phyloP scores from a whole-genome alignment of 371 early-diverging fungal genomes.

The Chytridium lagenaria region DNA sequence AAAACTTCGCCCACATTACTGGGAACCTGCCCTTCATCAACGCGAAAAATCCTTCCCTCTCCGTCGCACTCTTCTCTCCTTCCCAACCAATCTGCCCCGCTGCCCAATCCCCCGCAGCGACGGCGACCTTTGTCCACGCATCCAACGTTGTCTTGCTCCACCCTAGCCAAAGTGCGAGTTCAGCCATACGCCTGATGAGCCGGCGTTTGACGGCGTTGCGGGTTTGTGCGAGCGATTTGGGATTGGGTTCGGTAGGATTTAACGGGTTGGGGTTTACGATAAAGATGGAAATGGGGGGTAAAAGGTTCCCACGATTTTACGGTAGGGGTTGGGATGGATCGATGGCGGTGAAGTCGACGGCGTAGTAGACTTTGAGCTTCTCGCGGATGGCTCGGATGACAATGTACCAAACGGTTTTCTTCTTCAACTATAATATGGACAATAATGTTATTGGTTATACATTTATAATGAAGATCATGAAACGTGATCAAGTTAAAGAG shows the following conservation, averaged over 20 bases:
- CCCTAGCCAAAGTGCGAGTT: constrained; percentile 7
- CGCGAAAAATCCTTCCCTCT: background rate
- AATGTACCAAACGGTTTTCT: constrained; percentile 27
- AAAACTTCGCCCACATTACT: constrained; percentile 9
- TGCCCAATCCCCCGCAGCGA: background rate
- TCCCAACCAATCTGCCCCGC: background rate
- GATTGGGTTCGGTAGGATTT: background rate
- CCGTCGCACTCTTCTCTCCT: background rate
- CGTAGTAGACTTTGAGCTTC: constrained; percentile 21
- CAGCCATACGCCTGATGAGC: background rate
- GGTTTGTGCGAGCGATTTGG: constrained; percentile 1
- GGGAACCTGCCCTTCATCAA: constrained; percentile 14
- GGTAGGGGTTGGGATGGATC: background rate
- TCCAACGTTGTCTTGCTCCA: background rate
- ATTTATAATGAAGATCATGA: no score
- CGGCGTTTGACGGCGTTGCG: background rate
- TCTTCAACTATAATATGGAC: constrained; percentile 17
- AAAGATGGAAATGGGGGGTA: background rate
- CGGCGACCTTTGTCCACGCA: background rate
- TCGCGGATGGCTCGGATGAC: constrained; percentile 21
- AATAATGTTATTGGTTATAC: no score
- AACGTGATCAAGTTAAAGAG: no score
- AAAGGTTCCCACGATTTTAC: constrained; percentile 9
- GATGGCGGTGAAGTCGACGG: constrained; percentile 3
- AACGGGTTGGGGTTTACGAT: background rate